Conservation (phyloP, 2,329 filamentous ascomycete genomes). For the Cryphonectria carpinicola region DNA sequence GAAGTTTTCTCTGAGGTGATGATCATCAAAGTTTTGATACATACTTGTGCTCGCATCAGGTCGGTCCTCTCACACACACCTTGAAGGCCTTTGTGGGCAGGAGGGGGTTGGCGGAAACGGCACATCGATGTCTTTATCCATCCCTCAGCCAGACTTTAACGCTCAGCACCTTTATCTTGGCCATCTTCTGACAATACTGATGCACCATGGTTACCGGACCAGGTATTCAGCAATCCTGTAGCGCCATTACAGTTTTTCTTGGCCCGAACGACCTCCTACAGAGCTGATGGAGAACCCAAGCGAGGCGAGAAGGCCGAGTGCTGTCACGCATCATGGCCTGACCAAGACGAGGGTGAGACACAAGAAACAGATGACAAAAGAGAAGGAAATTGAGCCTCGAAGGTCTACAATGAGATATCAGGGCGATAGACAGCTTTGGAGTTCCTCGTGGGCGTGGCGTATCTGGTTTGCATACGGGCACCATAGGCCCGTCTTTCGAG, state of each 20-base stretch:
- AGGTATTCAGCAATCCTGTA: not conserved
- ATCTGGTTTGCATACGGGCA: not conserved
- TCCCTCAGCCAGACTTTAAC: too few species aligned
- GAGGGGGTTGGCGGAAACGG: not conserved
- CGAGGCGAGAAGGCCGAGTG: not conserved
- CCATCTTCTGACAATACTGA: not conserved
- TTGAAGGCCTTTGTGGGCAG: not conserved
- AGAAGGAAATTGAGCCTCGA: not conserved
- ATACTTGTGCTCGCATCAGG: not conserved
- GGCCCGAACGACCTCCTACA: not conserved
- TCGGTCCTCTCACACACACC: not conserved
- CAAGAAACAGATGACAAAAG: not conserved
- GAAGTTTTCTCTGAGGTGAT: too few species aligned
- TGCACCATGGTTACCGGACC: not conserved
- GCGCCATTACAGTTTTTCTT: not conserved
- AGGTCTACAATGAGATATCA: not conserved
- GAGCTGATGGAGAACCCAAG: not conserved
- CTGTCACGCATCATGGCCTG: not conserved
- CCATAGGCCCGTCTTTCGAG: not conserved
- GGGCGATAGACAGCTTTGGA: not conserved
- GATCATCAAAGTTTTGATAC: not conserved
- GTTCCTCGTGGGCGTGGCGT: not conserved
- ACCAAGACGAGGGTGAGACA: not conserved
- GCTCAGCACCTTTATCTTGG: too few species aligned
- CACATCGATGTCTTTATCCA: not conserved